phyloP scores from a whole-genome alignment of 306 rosid species.

The Hippophae tibetana region DNA sequence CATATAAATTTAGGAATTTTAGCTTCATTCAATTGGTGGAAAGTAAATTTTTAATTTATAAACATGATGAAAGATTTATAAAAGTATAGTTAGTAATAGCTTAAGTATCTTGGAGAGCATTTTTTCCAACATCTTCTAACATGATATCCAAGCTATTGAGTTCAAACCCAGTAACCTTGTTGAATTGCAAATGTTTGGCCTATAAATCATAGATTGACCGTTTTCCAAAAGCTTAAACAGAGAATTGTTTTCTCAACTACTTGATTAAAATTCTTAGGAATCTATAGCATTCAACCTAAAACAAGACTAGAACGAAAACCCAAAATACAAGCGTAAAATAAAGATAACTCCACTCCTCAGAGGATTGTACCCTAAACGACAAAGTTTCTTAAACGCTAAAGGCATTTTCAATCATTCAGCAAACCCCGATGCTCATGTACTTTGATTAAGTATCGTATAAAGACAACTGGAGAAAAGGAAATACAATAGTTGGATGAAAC shows the following conservation, averaged over 20 bases:
- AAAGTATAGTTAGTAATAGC: neutral
- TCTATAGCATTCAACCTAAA: too few species aligned
- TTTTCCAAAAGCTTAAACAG: too few species aligned
- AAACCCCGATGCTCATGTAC: too few species aligned
- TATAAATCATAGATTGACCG: too few species aligned
- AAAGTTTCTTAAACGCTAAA: neutral
- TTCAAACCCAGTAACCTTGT: too few species aligned
- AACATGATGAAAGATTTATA: neutral
- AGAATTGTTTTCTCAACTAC: too few species aligned
- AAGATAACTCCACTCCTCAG: neutral
- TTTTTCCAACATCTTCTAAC: neutral
- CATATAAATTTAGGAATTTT: neutral
- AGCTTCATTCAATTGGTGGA: neutral
- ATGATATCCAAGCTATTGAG: too few species aligned
- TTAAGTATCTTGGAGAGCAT: neutral
- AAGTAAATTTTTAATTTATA: neutral
- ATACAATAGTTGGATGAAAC: constrained; percentile 1
- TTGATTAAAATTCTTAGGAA: too few species aligned
- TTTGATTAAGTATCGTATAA: too few species aligned
- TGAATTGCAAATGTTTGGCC: too few species aligned
- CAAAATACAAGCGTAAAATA: constrained; percentile 12
- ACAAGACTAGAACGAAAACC: neutral
- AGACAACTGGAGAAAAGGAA: too few species aligned
- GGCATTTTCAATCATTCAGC: neutral
- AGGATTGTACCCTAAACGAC: neutral